Conservation (phyloP, 257 asterid species). For the Jasminum sambac region DNA sequence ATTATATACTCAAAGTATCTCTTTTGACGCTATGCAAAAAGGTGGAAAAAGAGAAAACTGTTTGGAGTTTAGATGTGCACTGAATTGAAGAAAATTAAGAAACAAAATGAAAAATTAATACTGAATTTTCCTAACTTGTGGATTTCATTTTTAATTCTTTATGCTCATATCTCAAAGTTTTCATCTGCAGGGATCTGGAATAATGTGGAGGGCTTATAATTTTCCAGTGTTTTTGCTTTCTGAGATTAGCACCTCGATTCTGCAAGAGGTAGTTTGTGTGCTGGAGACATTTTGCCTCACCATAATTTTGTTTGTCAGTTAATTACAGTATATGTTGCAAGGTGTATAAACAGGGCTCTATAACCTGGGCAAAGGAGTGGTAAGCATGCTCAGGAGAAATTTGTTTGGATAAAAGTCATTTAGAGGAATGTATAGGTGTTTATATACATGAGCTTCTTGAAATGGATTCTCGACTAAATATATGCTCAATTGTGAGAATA, state of each 20-base stretch:
- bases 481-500: conserved; percentile 13
- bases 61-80: neutral
- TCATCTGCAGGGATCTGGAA: conserved; percentile 89
- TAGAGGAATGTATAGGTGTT: too few species aligned
- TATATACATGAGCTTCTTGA: too few species aligned
- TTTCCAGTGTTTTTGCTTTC: conserved; percentile 93
- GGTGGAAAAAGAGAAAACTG: neutral
- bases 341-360: too few species aligned
- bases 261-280: conserved; percentile 68
- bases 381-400: too few species aligned
- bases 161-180: conserved; percentile 18
- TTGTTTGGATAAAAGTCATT: too few species aligned
- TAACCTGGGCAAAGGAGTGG: too few species aligned
- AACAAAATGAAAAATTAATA: neutral
- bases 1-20: neutral
- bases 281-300: conserved; percentile 8
- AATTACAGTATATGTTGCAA: neutral
- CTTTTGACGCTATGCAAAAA: neutral
- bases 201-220: conserved; percentile 91
- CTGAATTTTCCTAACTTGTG: neutral
- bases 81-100: neutral
- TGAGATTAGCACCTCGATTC: conserved; percentile 52
- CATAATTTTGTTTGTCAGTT: conserved; percentile 16
- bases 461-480: too few species aligned
- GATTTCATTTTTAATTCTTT: conserved; percentile 12